Conservation (phyloP, 2,329 filamentous ascomycete species). For the Penicillium expansum region DNA sequence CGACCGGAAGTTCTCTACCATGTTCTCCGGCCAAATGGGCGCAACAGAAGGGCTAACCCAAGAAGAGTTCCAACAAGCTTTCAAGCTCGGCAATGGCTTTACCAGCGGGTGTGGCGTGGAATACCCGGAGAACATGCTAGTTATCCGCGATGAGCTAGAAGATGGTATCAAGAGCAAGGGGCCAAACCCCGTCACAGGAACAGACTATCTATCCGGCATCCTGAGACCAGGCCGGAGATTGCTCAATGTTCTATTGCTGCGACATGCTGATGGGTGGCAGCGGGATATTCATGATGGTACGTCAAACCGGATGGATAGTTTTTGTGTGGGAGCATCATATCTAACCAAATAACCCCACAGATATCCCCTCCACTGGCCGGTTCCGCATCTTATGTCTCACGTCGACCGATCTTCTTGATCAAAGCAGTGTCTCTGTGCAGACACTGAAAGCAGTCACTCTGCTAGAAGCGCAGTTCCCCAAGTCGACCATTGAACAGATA, state of each 20-base stretch:
- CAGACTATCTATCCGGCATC: constrained; percentile 35
- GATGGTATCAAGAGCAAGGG: constrained; percentile 4
- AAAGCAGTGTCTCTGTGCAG: constrained; percentile 24
- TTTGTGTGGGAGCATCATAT: background rate
- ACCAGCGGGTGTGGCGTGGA: constrained; percentile 41
- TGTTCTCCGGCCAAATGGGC: constrained; percentile 39
- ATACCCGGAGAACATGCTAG: constrained; percentile 30
- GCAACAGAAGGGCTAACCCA: constrained; percentile 28
- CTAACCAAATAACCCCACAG: constrained; percentile 4
- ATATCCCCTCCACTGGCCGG: constrained; percentile 36
- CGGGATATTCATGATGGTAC: constrained; percentile 34
- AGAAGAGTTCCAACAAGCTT: constrained; percentile 34
- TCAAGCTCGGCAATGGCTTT: constrained; percentile 35
- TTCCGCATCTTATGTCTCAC: constrained; percentile 37
- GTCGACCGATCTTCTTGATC: constrained; percentile 33
- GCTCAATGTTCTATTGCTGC: constrained; percentile 29
- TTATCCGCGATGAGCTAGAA: constrained; percentile 20
- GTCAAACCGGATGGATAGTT: background rate
- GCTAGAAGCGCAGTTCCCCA: constrained; percentile 25
- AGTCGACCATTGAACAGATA: constrained; percentile 31
- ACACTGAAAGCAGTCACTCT: constrained; percentile 22
- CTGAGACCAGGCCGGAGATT: constrained; percentile 34
- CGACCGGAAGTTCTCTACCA: constrained; percentile 38
- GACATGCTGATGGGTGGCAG: constrained; percentile 35
- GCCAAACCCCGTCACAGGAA: constrained; percentile 23